Percentiles rank a stretch among this genome's conserved stretches.
These are phyloP conservation scores for Dactylellina drechsleri DNA, from an alignment of 2,329 filamentous ascomycete genomes.

Conservation along the genomic window DNA sequence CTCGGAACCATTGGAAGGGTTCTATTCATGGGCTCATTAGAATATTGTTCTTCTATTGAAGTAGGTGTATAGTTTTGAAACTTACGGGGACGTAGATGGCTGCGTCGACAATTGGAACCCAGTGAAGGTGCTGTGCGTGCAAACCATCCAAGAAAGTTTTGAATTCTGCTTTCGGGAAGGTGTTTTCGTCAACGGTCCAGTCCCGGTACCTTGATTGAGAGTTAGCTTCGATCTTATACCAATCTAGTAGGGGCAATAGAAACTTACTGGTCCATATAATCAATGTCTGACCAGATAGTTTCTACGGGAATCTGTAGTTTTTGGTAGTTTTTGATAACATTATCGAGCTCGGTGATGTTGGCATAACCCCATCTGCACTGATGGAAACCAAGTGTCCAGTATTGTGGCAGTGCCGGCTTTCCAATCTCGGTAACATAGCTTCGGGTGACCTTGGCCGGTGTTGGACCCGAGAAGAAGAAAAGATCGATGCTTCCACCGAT, in stretches of 20 bases:
- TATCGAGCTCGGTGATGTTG: constrained; percentile 57
- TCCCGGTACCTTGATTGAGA: constrained; percentile 63
- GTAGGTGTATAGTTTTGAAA: background rate
- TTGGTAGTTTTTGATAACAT: constrained; percentile 74
- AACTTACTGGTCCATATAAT: constrained; percentile 70
- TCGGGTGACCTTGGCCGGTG: constrained; percentile 64
- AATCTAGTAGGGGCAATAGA: background rate
- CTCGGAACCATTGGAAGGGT: constrained; percentile 63
- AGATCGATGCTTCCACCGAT: constrained; percentile 77
- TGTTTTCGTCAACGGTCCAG: constrained; percentile 73
- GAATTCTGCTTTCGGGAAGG: constrained; percentile 72
- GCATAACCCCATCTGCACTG: constrained; percentile 67
- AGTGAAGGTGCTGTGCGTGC: constrained; percentile 74
- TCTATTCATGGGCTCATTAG: constrained; percentile 1
- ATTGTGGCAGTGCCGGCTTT: constrained; percentile 65
- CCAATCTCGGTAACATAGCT: constrained; percentile 67
- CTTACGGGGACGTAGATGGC: constrained; percentile 62
- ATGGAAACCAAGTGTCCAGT: constrained; percentile 68
- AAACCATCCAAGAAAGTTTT: constrained; percentile 73
- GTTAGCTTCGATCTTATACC: background rate
- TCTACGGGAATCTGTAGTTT: constrained; percentile 74
- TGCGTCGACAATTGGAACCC: constrained; percentile 82
- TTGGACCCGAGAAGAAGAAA: constrained; percentile 66
- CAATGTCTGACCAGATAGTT: constrained; percentile 79
- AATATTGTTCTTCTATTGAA: background rate